Evolutionary conservation across 495 filamentous ascomycete genomes (phyloP), one percentile per base, ranked within the genome.

Genomic region (Tuber microsphaerosporum): DNA sequence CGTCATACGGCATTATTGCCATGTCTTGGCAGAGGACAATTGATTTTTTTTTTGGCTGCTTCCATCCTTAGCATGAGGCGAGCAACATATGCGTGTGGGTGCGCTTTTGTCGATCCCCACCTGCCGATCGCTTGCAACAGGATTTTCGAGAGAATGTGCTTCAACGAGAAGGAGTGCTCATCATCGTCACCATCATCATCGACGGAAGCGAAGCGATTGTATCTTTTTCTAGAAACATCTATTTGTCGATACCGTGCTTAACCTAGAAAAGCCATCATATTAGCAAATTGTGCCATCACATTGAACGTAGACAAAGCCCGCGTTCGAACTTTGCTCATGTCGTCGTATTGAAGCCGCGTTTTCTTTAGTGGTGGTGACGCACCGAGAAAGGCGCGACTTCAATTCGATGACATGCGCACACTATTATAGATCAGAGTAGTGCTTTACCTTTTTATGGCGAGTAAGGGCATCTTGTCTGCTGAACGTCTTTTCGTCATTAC

Each of bases 401-500:
- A 41, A 41, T 41, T 6, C 39, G 39, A 3, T 6, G 37, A 39
- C 37, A 39, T 39, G 37, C 37, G 51, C 70, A 39, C 48, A 73
- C 71, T 43, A 45, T 42, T 65, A 71, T 69, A 46, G 71, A 72
- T 51, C 39, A 74, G 75, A 71, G 77, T 42, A 70, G 37, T 51
- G 41, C 75, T 73, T 81, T 75, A 83, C 81, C 81, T 83, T 83
- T 88, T 97, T 94, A 84, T 97, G 94, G 74, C 94, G 87, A 20
- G 94, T 97, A 61, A 97, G 87, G 2, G 88, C 95, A 86, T 97
- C 95, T 77, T 93, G 94, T 78, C 95, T 89, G 75, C 92, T 94
- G 82, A 98, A 97, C 0, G 93, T 94, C 87, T 98, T 97, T 82
- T 97, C 94, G 77, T 98, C 95, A n/a, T 92, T 94, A 85, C 94